Conservation (phyloP, 1,284 basidiomycete species). For the Chalciporus sp. region DNA sequence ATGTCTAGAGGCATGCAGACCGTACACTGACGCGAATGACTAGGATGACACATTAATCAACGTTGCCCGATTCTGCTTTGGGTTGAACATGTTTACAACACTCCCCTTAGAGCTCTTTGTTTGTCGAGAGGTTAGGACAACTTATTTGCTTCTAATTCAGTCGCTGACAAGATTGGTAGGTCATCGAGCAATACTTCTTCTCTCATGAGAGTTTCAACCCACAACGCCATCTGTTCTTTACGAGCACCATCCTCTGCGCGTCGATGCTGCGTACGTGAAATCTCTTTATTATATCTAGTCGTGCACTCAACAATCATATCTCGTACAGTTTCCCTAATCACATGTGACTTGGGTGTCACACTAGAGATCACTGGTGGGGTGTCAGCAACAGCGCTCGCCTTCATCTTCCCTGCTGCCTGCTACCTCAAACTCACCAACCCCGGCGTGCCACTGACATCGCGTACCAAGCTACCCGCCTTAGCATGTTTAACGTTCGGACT, state of each 20-base stretch:
- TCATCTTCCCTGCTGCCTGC: constrained; percentile 90
- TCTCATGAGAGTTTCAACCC: constrained; percentile 78
- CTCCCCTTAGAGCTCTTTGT: constrained; percentile 92
- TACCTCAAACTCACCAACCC: constrained; percentile 76
- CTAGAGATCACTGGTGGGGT: constrained; percentile 97
- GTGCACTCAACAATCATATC: not conserved
- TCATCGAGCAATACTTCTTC: constrained; percentile 93
- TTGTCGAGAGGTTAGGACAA: constrained; percentile 75
- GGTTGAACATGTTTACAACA: constrained; percentile 98
- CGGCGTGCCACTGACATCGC: constrained; percentile 62
- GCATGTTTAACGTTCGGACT: constrained; percentile 76
- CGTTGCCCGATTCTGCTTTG: constrained; percentile 93
- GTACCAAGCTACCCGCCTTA: constrained; percentile 74
- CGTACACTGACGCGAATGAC: constrained; percentile 13
- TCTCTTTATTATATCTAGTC: not conserved
- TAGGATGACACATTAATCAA: constrained; percentile 87
- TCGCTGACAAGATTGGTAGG: constrained; percentile 45
- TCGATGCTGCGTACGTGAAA: constrained; percentile 76
- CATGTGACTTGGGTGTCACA: constrained; percentile 96
- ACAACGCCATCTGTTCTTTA: constrained; percentile 90
- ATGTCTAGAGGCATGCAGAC: not conserved
- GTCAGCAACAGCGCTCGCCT: constrained; percentile 92
- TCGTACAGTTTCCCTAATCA: constrained; percentile 79
- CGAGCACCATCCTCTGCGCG: constrained; percentile 79
- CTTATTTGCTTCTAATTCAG: constrained; percentile 1